Evolutionary conservation across 164 flowering plant genomes (phyloP), one percentile per base, ranked within the genome.

Genomic region (Nymphaea colorata): DNA sequence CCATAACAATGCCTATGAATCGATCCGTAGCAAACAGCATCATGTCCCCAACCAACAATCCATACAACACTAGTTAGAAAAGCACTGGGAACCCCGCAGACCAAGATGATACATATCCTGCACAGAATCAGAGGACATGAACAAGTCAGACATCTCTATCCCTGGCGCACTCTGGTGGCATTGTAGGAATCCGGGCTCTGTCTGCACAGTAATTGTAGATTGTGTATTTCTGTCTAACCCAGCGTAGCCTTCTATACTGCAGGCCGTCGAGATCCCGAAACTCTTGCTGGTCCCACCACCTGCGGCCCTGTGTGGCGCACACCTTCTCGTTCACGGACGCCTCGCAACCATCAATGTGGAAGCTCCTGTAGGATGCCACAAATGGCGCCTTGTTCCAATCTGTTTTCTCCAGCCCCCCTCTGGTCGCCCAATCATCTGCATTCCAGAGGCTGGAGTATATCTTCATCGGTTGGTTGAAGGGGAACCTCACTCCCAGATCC

Each of bases 361-460:
- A 86, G 16, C 84, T 61, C 64, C 43, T 76, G 83, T 86, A 86
- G 4, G 79, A 45, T 4, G 90, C 90, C 0, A 79, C 68, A 64
- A 86, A 86, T 2, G 90, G 90, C 0, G 84, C 85, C 59, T 82
- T 82, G 71, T 79, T 69, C 90, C 90, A 86, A 64, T 86, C 84
- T 0, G 86, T 84, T 73, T 86, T 84, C 82, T 80, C 88, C 1
- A 81, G 79, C 2, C 90, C 90, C 16, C 90, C 87, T 42, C 84
- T 74, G 0, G 90, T 86, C 42, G 87, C 90, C 90, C 90, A 86
- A 69, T 85, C 86, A 57, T 86, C 90, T 2, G 87, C 90, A 41
- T 82, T 82, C 89, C 90, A 84, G 57, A 86, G 70, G 71, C 86
- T 84, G 12, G 86, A 84, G 75, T 86, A 85, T 36, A 85, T 45